A percentile compares a stretch with the other conserved stretches of the same genome.
These are phyloP conservation scores for Canariomyces notabilis DNA, from an alignment of 2,329 filamentous ascomycete genomes.

Conservation along the genomic window DNA sequence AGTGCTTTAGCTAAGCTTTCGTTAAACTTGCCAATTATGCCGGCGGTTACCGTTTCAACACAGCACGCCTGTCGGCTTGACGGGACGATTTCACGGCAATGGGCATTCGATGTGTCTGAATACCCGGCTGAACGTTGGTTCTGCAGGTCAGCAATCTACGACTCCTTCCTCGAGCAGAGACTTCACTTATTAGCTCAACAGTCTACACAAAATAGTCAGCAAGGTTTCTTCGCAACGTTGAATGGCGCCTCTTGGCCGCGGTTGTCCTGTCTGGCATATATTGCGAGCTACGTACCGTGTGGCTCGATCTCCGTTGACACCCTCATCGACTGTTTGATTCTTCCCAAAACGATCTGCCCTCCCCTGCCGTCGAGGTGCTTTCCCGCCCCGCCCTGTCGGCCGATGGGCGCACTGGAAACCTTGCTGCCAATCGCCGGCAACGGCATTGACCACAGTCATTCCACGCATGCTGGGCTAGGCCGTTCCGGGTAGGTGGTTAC, in stretches of 20 bases:
- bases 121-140: constrained; percentile 19
- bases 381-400: constrained; percentile 7
- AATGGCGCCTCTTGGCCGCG: constrained; percentile 5
- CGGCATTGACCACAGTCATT: constrained; percentile 17
- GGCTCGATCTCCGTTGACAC: constrained; percentile 1
- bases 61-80: neutral
- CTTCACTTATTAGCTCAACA: constrained; percentile 12
- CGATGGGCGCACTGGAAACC: constrained; percentile 14
- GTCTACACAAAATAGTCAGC: too few species aligned
- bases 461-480: constrained; percentile 26
- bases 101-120: constrained; percentile 5
- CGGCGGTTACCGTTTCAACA: too few species aligned
- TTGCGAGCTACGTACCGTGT: constrained; percentile 8
- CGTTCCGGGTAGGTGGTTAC: constrained; percentile 32
- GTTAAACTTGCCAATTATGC: too few species aligned
- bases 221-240: constrained; percentile 5
- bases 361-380: neutral
- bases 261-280: constrained; percentile 16
- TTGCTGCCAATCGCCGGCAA: constrained; percentile 18
- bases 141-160: neutral
- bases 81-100: neutral
- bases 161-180: constrained; percentile 5
- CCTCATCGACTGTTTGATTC: neutral
- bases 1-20: too few species aligned
- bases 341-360: constrained; percentile 2